Conservation (phyloP, 2,329 filamentous ascomycete genomes). For the Aspergillus neoniger region DNA sequence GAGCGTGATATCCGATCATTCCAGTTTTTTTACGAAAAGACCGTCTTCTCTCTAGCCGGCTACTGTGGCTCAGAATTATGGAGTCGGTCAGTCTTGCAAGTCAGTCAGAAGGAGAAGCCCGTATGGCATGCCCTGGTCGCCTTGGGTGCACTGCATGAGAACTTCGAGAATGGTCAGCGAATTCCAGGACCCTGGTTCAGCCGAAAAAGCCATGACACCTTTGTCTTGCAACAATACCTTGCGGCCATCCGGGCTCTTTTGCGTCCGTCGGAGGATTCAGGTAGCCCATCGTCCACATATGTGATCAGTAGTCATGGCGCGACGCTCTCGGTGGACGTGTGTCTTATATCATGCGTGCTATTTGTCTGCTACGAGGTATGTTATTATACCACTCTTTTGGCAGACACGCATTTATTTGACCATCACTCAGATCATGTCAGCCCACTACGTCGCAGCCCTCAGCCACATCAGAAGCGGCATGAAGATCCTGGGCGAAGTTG, state of each 20-base stretch:
- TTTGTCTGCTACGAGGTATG: conserved; percentile 30
- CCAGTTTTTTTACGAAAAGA: conserved; percentile 35
- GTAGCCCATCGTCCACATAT: not conserved
- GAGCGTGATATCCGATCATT: conserved; percentile 32
- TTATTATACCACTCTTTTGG: no score
- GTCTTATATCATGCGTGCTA: conserved; percentile 27
- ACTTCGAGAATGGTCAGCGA: conserved; percentile 14
- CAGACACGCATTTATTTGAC: not conserved
- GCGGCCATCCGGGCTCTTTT: conserved; percentile 12
- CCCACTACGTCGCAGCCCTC: conserved; percentile 25
- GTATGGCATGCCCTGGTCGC: conserved; percentile 32
- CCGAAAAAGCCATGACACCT: conserved; percentile 5
- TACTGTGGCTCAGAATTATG: conserved; percentile 31
- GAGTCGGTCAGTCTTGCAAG: conserved; percentile 25
- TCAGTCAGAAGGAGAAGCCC: conserved; percentile 28
- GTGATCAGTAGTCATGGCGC: not conserved
- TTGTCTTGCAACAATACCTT: conserved; percentile 11
- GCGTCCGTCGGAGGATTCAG: not conserved
- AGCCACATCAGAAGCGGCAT: conserved; percentile 24
- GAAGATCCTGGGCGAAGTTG: conserved; percentile 23
- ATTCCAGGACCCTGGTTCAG: conserved; percentile 5
- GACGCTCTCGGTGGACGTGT: conserved; percentile 17
- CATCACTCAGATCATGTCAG: conserved; percentile 21
- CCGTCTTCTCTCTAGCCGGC: conserved; percentile 27
- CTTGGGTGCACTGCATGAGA: conserved; percentile 32